phyloP scores from a whole-genome alignment of 495 filamentous ascomycete species.

The Aspergillus affinis region DNA sequence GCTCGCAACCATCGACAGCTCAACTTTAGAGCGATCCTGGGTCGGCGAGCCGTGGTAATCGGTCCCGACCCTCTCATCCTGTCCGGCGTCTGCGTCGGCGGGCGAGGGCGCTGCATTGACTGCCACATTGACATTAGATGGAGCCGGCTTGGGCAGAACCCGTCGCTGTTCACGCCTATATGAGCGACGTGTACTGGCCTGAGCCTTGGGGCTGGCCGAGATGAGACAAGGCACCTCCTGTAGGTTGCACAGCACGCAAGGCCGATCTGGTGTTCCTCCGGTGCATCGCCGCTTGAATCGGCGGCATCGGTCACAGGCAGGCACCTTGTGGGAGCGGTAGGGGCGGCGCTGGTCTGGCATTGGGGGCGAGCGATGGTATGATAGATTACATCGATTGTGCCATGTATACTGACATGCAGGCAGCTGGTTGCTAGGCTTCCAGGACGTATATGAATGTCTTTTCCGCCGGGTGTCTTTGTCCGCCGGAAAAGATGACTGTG shows the following conservation, averaged over 20 bases:
- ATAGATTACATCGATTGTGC: background rate
- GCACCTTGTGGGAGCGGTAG: conserved; percentile 32
- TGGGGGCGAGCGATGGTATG: too few relatives aligned
- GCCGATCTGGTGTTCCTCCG: conserved; percentile 17
- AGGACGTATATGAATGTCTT: background rate
- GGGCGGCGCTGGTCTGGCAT: conserved; percentile 20
- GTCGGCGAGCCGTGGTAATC: conserved; percentile 16
- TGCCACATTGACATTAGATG: background rate
- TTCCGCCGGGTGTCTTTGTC: background rate
- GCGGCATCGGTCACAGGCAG: conserved; percentile 33
- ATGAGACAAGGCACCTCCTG: conserved; percentile 19
- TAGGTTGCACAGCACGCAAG: conserved; percentile 28
- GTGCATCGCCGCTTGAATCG: conserved; percentile 31
- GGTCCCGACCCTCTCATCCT: background rate
- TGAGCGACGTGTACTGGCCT: conserved; percentile 3
- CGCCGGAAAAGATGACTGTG: background rate
- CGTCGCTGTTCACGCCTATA: conserved; percentile 8
- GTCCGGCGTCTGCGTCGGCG: conserved; percentile 14
- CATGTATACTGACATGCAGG: background rate
- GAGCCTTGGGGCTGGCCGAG: conserved; percentile 9
- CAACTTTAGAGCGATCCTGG: conserved; percentile 5
- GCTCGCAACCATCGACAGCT: conserved; percentile 22
- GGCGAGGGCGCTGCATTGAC: background rate
- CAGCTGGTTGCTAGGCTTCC: background rate
- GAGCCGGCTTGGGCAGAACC: background rate